These are phyloP conservation scores for Prinsepia uniflora DNA, from an alignment of 306 rosid species.

Conservation along the genomic window DNA sequence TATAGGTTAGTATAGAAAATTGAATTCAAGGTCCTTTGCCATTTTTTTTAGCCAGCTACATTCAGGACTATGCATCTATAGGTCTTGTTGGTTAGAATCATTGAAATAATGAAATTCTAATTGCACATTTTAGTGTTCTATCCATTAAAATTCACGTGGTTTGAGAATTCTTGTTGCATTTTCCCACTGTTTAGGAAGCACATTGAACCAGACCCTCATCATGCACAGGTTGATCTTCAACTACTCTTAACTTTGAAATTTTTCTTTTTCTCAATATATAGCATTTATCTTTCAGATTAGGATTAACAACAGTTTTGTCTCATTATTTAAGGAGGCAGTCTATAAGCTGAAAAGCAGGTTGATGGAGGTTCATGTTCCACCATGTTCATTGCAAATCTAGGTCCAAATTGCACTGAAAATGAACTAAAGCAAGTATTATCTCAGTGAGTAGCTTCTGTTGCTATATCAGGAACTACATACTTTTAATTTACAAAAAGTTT, in stretches of 20 bases:
- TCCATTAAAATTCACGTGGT: slow-evolving; percentile 13
- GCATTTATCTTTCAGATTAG: slow-evolving; percentile 67
- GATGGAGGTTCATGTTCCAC: slow-evolving; percentile 74
- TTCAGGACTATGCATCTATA: not conserved
- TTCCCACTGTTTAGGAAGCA: slow-evolving; percentile 92
- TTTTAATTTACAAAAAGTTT: no score
- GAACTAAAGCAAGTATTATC: slow-evolving; percentile 76
- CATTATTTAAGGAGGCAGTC: slow-evolving; percentile 97
- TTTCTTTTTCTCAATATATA: slow-evolving; percentile 24
- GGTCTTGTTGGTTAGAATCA: not conserved
- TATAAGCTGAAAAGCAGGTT: slow-evolving; percentile 83
- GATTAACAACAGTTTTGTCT: slow-evolving; percentile 96
- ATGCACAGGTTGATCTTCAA: slow-evolving; percentile 81
- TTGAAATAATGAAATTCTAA: not conserved
- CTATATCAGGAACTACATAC: no score
- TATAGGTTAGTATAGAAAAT: not conserved
- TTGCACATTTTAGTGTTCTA: no score
- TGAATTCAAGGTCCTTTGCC: not conserved
- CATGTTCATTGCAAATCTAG: slow-evolving; percentile 90
- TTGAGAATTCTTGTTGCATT: not conserved
- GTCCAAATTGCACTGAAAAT: slow-evolving; percentile 84
- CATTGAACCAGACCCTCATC: slow-evolving; percentile 99
- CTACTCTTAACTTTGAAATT: slow-evolving; percentile 33
- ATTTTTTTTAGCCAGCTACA: slow-evolving; percentile 9
- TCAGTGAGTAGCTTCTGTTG: slow-evolving; percentile 47